phyloP scores from a whole-genome alignment of 2,329 filamentous ascomycete species.

The Fonsecaea nubica region DNA sequence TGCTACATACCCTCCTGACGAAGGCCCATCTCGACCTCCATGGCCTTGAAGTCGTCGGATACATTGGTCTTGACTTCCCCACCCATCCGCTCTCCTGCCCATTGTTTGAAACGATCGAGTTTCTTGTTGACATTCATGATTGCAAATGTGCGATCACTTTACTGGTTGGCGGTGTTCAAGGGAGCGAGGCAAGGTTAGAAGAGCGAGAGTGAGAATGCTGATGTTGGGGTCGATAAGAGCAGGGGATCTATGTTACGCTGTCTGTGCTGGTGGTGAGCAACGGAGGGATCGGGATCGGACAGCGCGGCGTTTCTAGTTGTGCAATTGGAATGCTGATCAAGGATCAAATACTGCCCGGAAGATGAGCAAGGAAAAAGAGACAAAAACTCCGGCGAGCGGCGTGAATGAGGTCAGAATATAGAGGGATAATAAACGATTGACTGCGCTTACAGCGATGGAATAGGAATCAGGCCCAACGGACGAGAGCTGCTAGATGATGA shows the following conservation, averaged over 20 bases:
- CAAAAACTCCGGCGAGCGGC: constrained; percentile 26
- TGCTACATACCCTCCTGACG: constrained; percentile 75
- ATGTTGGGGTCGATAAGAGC: constrained; percentile 21
- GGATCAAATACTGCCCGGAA: constrained; percentile 5
- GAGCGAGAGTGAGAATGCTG: constrained; percentile 17
- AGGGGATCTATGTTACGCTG: constrained; percentile 12
- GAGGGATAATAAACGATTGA: constrained; percentile 30
- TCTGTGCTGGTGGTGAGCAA: constrained; percentile 16
- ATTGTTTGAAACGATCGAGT: constrained; percentile 95
- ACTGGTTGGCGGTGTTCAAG: constrained; percentile 4
- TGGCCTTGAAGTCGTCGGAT: constrained; percentile 86
- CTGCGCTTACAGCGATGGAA: constrained; percentile 27
- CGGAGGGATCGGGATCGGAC: constrained; percentile 34
- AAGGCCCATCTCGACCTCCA: constrained; percentile 89
- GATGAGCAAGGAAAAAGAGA: constrained; percentile 21
- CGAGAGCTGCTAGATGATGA: constrained; percentile 7
- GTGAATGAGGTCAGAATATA: constrained; percentile 27
- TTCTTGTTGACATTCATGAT: constrained; percentile 78
- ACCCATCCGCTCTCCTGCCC: constrained; percentile 96
- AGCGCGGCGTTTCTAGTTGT: constrained; percentile 13
- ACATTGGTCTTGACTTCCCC: constrained; percentile 84
- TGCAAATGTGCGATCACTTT: constrained; percentile 17
- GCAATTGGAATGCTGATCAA: constrained; percentile 31
- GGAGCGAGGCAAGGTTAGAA: constrained; percentile 3
- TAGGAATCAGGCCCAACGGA: constrained; percentile 17